phyloP scores from a whole-genome alignment of 257 asterid species.

The Asclepias syriaca region DNA sequence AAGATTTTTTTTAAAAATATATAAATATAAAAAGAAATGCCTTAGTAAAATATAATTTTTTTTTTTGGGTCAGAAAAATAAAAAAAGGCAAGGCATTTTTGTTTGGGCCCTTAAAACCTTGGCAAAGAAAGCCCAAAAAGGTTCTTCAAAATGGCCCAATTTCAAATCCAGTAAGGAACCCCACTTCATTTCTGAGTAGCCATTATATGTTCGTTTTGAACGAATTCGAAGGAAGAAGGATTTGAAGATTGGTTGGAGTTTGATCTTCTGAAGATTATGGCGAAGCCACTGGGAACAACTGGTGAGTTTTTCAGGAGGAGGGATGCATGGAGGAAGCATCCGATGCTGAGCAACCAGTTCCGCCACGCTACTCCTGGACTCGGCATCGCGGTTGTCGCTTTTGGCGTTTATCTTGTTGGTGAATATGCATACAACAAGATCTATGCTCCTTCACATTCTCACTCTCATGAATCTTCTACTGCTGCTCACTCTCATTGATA shows the following conservation, averaged over 20 bases:
- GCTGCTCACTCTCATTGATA: constrained; percentile 49
- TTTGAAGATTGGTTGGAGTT: neutral
- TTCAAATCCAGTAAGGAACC: neutral
- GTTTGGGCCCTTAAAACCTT: neutral
- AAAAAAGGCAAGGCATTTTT: neutral
- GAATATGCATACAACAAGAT: constrained; percentile 32
- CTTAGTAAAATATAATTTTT: too few relatives aligned
- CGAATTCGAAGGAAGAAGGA: neutral
- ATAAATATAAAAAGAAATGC: too few relatives aligned
- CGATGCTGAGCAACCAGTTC: constrained; percentile 76
- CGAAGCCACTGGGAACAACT: constrained; percentile 58
- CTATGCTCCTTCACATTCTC: constrained; percentile 67
- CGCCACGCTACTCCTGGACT: constrained; percentile 95
- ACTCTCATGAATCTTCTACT: constrained; percentile 40
- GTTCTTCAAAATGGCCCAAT: neutral
- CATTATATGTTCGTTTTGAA: neutral
- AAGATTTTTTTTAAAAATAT: too few relatives aligned
- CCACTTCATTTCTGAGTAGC: neutral
- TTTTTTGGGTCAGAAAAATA: too few relatives aligned
- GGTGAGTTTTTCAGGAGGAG: constrained; percentile 94
- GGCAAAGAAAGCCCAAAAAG: neutral
- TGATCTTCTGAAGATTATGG: constrained; percentile 14
- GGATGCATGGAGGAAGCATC: constrained; percentile 95
- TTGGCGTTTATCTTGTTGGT: constrained; percentile 59
- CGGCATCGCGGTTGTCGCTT: constrained; percentile 81